phyloP scores from a whole-genome alignment of 257 asterid genomes.

The Cruciata laevipes region DNA sequence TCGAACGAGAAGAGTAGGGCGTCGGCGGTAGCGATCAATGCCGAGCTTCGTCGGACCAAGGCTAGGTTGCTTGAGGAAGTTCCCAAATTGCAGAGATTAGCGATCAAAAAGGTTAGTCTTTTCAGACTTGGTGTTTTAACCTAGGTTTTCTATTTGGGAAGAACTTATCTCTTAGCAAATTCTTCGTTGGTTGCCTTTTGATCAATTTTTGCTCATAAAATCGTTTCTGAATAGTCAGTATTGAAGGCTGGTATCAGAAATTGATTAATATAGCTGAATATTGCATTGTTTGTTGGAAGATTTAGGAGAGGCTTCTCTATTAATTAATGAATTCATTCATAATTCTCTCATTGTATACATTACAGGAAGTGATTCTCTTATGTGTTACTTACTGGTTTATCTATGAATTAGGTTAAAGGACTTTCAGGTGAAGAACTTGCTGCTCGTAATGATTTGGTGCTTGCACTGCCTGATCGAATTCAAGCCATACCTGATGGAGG shows the following conservation, averaged over 20 bases:
- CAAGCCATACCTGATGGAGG: slow-evolving; percentile 95
- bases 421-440: slow-evolving; percentile 82
- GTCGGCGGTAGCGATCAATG: slow-evolving; percentile 79
- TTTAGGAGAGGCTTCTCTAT: background rate
- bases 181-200: background rate
- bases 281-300: background rate
- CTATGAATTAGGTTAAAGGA: slow-evolving; percentile 65
- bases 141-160: background rate
- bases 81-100: slow-evolving; percentile 87
- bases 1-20: slow-evolving; percentile 76
- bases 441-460: slow-evolving; percentile 84
- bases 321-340: too few relatives aligned
- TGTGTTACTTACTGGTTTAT: slow-evolving; percentile 9
- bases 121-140: background rate
- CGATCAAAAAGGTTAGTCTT: slow-evolving; percentile 58
- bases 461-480: slow-evolving; percentile 87
- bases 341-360: background rate
- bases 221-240: background rate
- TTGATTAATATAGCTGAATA: background rate
- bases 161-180: background rate
- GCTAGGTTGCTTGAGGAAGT: slow-evolving; percentile 78
- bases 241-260: background rate
- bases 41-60: slow-evolving; percentile 89
- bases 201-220: background rate
- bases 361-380: background rate